A percentile compares a stretch with the other conserved stretches of the same genome.
Evolutionary conservation across 805 yeast species (phyloP).

Genomic region (Nakazawaea anatomiae): DNA sequence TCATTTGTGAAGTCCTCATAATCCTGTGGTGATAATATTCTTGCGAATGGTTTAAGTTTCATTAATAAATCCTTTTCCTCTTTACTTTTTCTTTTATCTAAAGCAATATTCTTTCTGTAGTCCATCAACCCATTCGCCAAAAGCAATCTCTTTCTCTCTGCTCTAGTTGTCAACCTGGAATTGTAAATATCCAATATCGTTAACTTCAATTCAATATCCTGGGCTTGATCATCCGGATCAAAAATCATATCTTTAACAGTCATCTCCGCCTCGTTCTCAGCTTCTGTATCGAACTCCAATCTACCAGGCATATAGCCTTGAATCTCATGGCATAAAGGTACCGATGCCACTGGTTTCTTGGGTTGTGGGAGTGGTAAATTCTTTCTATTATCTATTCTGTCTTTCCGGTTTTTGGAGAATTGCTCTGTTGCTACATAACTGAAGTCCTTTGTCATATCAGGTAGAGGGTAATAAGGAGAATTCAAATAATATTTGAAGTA

Average conservation of each 20-base stretch:
- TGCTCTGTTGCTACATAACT: slow-evolving; percentile 55
- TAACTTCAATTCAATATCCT: slow-evolving; percentile 85
- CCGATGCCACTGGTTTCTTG: slow-evolving; percentile 83
- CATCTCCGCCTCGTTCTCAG: slow-evolving; percentile 93
- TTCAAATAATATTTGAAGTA: slow-evolving; percentile 68
- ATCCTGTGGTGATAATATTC: slow-evolving; percentile 76
- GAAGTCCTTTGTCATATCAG: slow-evolving; percentile 74
- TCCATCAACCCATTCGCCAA: slow-evolving; percentile 76
- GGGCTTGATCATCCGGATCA: slow-evolving; percentile 85
- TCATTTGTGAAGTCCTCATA: slow-evolving; percentile 71
- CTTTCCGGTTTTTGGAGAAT: slow-evolving; percentile 62
- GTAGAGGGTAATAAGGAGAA: slow-evolving; percentile 76
- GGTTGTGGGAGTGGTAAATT: slow-evolving; percentile 79
- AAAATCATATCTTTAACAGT: slow-evolving; percentile 93
- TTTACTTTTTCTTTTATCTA: slow-evolving; percentile 80
- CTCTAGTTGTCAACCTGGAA: slow-evolving; percentile 82
- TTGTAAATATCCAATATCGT: slow-evolving; percentile 86
- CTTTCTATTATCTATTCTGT: slow-evolving; percentile 66
- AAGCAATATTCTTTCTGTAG: slow-evolving; percentile 72
- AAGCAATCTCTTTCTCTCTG: slow-evolving; percentile 83
- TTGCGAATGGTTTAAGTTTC: slow-evolving; percentile 72
- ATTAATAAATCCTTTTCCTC: slow-evolving; percentile 83
- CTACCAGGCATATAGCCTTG: slow-evolving; percentile 99
- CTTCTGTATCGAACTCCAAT: slow-evolving; percentile 92
- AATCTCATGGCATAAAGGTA: slow-evolving; percentile 93